Evolutionary conservation across 768 basidiomycete species (phyloP).

Genomic region (Boletus vinaceobasis): DNA sequence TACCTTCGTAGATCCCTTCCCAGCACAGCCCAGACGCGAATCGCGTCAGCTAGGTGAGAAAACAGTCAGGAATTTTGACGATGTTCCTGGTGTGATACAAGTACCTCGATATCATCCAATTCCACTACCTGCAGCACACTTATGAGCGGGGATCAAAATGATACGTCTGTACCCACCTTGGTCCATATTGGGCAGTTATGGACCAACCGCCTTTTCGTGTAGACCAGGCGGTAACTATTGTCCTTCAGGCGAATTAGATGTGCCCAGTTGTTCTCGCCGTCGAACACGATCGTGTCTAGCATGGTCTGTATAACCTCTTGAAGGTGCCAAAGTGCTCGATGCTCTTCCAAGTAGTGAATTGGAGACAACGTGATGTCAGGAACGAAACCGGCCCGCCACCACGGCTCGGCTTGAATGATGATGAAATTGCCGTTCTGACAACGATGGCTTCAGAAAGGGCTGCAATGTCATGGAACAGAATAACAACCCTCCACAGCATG

Average conservation of each 20-base stretch:
- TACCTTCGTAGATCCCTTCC: conserved; percentile 31
- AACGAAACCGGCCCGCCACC: conserved; percentile 14
- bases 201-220: conserved; percentile 22
- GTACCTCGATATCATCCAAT: conserved; percentile 30
- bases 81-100: neutral
- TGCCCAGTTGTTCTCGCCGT: conserved; percentile 33
- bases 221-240: conserved; percentile 24
- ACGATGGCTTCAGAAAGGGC: conserved; percentile 5
- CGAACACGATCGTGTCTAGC: conserved; percentile 29
- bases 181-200: conserved; percentile 28
- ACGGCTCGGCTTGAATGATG: conserved; percentile 31
- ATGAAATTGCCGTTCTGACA: conserved; percentile 27
- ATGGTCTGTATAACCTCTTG: conserved; percentile 33
- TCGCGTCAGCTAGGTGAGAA: conserved; percentile 24
- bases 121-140: conserved; percentile 24
- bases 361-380: neutral
- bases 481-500: conserved; percentile 26
- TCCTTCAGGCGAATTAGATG: conserved; percentile 31
- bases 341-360: conserved; percentile 13
- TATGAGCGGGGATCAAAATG: conserved; percentile 3
- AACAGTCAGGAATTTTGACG: neutral
- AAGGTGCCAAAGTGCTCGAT: conserved; percentile 21
- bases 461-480: neutral
- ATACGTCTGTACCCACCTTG: conserved; percentile 16
- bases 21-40: conserved; percentile 18